A percentile compares a stretch with the other conserved stretches of the same genome.
phyloP scores from a whole-genome alignment of 768 basidiomycete species.

The Brasilioporus rufonigricans region DNA sequence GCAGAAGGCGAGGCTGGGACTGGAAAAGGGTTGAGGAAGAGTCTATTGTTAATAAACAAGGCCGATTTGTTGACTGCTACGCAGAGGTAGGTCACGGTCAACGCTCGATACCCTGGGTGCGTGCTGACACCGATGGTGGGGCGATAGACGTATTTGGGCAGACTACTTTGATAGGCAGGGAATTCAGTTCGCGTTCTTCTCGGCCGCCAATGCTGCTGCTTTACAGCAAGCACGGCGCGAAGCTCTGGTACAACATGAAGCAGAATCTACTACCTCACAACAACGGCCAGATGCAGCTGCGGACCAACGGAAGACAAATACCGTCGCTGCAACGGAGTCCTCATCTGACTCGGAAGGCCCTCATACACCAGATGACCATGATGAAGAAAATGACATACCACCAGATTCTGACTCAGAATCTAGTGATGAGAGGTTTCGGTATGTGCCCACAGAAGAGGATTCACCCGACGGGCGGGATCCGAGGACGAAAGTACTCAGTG shows the following conservation, averaged over 20 bases:
- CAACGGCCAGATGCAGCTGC: background rate
- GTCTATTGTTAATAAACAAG: constrained; percentile 90
- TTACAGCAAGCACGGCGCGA: constrained; percentile 73
- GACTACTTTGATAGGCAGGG: constrained; percentile 80
- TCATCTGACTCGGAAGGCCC: constrained; percentile 33
- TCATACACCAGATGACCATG: constrained; percentile 26
- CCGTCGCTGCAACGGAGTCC: constrained; percentile 20
- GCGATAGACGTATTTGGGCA: constrained; percentile 82
- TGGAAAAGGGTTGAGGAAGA: constrained; percentile 68
- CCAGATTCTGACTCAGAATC: constrained; percentile 31
- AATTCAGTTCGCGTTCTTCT: constrained; percentile 87
- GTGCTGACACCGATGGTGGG: background rate
- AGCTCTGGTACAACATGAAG: constrained; percentile 29
- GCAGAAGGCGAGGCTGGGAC: constrained; percentile 78
- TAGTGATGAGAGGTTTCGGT: constrained; percentile 40
- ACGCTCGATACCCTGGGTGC: background rate
- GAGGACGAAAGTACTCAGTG: constrained; percentile 76
- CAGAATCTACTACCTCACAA: constrained; percentile 14
- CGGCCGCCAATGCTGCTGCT: constrained; percentile 84
- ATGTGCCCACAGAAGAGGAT: constrained; percentile 56
- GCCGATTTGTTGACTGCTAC: constrained; percentile 84
- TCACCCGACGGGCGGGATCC: constrained; percentile 52
- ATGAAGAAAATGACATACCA: constrained; percentile 28
- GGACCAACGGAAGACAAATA: background rate
- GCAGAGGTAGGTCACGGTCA: constrained; percentile 65